A percentile compares a stretch with the other conserved stretches of the same genome.
Conservation (phyloP, 345 rosid genomes). For the Zanthoxylum bungeanum region DNA sequence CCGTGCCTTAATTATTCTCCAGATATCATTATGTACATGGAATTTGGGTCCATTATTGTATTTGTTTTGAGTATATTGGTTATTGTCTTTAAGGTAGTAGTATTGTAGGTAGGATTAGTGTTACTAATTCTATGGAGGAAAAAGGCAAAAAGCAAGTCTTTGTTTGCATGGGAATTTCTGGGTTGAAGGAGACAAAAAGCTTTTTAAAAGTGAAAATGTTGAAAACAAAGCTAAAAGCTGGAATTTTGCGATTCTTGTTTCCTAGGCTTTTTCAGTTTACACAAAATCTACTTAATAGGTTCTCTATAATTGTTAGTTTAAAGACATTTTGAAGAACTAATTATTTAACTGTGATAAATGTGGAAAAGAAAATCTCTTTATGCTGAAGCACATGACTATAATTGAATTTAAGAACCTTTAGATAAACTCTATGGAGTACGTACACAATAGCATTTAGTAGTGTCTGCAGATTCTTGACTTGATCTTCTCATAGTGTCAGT, state of each 20-base stretch:
- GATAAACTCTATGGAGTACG: neutral
- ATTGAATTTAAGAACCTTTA: neutral
- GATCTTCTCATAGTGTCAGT: neutral
- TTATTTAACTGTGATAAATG: no score
- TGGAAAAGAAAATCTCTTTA: neutral
- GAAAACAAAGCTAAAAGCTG: neutral
- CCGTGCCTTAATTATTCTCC: neutral
- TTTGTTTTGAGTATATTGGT: neutral
- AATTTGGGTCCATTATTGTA: neutral
- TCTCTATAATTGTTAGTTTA: neutral
- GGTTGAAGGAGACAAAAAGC: neutral
- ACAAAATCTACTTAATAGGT: neutral
- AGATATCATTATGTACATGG: neutral
- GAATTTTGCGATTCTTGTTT: neutral
- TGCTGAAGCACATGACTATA: neutral
- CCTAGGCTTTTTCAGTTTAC: neutral
- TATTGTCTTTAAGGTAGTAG: neutral
- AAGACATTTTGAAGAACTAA: neutral
- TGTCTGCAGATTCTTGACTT: neutral
- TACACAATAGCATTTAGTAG: no score
- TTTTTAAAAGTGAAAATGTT: neutral
- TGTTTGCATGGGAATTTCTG: neutral
- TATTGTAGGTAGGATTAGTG: neutral
- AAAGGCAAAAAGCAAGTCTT: neutral
- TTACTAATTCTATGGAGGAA: neutral